Percentiles rank a stretch among this genome's conserved stretches.
Conservation (phyloP, 2,329 filamentous ascomycete genomes). For the Xylariales sp. region DNA sequence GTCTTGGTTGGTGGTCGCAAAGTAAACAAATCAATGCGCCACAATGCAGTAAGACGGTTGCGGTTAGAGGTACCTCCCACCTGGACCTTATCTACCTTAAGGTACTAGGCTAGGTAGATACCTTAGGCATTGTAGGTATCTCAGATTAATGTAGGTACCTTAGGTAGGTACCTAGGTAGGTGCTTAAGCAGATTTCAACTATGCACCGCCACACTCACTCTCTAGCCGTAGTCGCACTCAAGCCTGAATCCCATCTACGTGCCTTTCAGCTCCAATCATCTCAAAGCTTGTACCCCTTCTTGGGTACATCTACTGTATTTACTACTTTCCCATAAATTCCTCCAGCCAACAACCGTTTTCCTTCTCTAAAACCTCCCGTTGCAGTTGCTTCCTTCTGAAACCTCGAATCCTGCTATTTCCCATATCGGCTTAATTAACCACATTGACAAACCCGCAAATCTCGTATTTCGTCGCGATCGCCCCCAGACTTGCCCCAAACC, state of each 20-base stretch:
- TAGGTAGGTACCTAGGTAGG: background rate
- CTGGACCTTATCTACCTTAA: background rate
- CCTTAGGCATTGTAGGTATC: no score
- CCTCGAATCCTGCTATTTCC: background rate
- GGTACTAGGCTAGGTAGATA: no score
- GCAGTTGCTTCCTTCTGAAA: background rate
- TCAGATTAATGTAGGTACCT: no score
- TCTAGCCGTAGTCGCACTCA: background rate
- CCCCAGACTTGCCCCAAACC: background rate
- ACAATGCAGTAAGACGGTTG: background rate
- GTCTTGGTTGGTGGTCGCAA: slow-evolving; percentile 8
- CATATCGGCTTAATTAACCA: background rate
- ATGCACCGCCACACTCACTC: slow-evolving; percentile 9
- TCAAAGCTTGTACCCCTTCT: slow-evolving; percentile 5
- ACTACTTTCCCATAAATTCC: slow-evolving; percentile 15
- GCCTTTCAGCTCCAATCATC: background rate
- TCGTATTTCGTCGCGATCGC: background rate
- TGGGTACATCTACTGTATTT: background rate
- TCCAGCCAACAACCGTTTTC: background rate
- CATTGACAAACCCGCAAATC: background rate
- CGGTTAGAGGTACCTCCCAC: no score
- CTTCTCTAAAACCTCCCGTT: background rate
- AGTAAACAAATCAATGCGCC: slow-evolving; percentile 37
- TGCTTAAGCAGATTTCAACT: background rate
- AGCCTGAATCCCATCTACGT: background rate